These are phyloP conservation scores for Tetrapyrgos nigripes DNA, from an alignment of 1,284 basidiomycete genomes.

Conservation along the genomic window DNA sequence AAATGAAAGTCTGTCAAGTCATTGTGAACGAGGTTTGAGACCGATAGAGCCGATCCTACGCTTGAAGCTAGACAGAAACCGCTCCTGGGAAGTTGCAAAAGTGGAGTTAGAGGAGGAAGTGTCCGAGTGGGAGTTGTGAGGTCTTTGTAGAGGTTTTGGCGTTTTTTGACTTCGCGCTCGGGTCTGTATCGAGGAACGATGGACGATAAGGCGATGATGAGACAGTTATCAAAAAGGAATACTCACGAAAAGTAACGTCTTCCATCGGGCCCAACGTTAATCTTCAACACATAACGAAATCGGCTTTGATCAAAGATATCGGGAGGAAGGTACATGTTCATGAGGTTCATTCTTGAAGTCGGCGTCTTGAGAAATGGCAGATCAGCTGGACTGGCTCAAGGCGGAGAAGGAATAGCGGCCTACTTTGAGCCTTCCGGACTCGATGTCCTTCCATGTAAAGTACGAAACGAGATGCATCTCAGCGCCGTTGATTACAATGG, in stretches of 20 bases:
- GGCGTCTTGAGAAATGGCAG: conserved; percentile 49
- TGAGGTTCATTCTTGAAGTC: conserved; percentile 67
- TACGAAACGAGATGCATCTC: conserved; percentile 84
- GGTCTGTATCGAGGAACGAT: conserved; percentile 43
- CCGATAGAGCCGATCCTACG: too few species aligned
- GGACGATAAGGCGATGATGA: not conserved
- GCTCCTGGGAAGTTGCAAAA: conserved; percentile 38
- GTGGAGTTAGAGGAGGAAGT: conserved; percentile 37
- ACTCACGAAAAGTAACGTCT: conserved; percentile 63
- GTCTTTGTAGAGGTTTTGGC: conserved; percentile 50
- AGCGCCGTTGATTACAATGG: conserved; percentile 74
- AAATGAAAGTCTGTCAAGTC: too few species aligned
- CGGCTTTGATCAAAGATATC: conserved; percentile 73
- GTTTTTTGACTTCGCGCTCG: conserved; percentile 48
- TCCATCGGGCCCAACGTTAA: conserved; percentile 68
- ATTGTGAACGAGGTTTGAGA: too few species aligned
- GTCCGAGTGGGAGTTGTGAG: conserved; percentile 42
- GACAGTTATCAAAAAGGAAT: not conserved
- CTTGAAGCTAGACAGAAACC: too few species aligned
- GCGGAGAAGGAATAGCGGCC: conserved; percentile 5
- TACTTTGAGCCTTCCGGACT: conserved; percentile 65
- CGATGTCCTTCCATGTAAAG: conserved; percentile 79
- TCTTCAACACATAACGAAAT: conserved; percentile 74
- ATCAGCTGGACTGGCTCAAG: conserved; percentile 3
- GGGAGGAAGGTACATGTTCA: conserved; percentile 69